Evolutionary conservation across 164 flowering plant species (phyloP), one percentile per base, ranked within the genome.

Genomic region (Saururus chinensis): DNA sequence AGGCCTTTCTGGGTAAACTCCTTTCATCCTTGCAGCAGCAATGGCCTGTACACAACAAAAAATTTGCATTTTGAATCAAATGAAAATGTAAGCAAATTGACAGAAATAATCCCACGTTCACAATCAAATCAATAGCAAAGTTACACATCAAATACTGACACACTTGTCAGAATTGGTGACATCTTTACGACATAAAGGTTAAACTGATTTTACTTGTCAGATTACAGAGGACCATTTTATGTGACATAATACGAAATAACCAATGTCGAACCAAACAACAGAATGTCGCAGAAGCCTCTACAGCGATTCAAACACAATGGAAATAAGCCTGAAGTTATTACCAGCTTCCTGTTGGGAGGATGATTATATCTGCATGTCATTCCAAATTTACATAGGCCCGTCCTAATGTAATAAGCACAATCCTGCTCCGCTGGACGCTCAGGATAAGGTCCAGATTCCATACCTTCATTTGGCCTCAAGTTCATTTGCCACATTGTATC

Each of bases 341-440:
- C 99, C 91, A 87, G 83, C 69, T 83, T 79, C 68, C 99, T 73
- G 62, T 93, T 83, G 53, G 87, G 84, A 70, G 99, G 97, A 72
- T 93, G 99, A 76, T 90, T 93, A 71, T 83, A 93, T 54, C 99
- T 82, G 64, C 99, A 93, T 6, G 91, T 78, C 56, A 81, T 73
- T 22, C 99, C 99, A 81, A 81, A 93, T 76, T 95, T 82, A 68
- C 99, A 93, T 25, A 83, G 80, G 40, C 99, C 99, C 19, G 99
- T 95, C 76, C 96, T 79, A 62, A 91, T 79, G 67, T 91, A 95
- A 68, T 84, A 95, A 45, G 93, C 76, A 74, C 99, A 95, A 69
- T 95, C 97, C 61, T 77, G 90, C 74, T 86, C 98, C 40, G 89
- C 98, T 21, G 86, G 88, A 54, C 93, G 95, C 74, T 85, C 96